phyloP scores from a whole-genome alignment of 768 basidiomycete genomes.

The Phlegmacium glaucopus region DNA sequence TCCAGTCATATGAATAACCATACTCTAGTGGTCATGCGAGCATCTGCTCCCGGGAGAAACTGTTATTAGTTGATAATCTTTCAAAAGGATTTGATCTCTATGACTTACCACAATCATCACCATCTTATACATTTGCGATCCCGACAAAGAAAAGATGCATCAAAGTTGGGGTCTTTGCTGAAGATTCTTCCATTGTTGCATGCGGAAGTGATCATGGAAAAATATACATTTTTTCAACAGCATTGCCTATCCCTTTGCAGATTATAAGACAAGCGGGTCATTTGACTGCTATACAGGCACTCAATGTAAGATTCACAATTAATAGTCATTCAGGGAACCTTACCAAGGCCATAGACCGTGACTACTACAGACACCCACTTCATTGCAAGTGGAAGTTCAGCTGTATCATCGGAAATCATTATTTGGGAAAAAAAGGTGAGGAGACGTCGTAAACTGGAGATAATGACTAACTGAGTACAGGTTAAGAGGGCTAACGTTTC shows the following conservation, averaged over 20 bases:
- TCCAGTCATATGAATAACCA: no score
- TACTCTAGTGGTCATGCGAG: constrained; percentile 6
- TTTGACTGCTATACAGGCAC: constrained; percentile 5
- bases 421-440: constrained; percentile 3
- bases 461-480: no score
- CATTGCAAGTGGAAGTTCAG: background rate
- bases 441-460: no score
- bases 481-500: no score
- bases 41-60: background rate
- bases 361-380: background rate
- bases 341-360: background rate
- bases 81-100: constrained; percentile 12
- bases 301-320: constrained; percentile 6
- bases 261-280: constrained; percentile 1
- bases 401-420: background rate
- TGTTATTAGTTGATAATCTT: constrained; percentile 10
- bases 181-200: background rate
- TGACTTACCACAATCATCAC: background rate
- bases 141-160: constrained; percentile 3
- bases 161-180: constrained; percentile 4
- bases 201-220: constrained; percentile 14
- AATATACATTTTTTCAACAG: constrained; percentile 4
- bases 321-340: background rate
- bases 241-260: constrained; percentile 2
- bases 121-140: constrained; percentile 1